Conservation (phyloP, 2,329 filamentous ascomycete species). For the Acrocalymma vagum region DNA sequence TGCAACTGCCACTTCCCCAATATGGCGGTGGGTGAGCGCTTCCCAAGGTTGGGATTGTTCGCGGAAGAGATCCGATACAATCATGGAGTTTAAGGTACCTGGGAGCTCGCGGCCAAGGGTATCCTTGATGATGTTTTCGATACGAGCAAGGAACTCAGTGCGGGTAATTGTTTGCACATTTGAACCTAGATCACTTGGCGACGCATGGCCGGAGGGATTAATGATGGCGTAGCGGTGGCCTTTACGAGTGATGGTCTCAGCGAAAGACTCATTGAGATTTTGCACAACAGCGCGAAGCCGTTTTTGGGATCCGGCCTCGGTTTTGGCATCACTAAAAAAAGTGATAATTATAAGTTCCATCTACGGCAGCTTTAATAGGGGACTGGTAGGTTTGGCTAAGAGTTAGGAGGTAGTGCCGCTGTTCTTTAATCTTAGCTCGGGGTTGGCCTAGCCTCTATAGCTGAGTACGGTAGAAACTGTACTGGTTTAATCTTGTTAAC, state of each 20-base stretch:
- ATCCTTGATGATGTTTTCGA: slow-evolving; percentile 14
- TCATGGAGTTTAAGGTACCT: slow-evolving; percentile 66
- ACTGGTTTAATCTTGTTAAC: slow-evolving; percentile 29
- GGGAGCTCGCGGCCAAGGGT: slow-evolving; percentile 65
- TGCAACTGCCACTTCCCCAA: slow-evolving; percentile 43
- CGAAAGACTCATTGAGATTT: slow-evolving; percentile 26
- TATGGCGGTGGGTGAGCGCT: slow-evolving; percentile 42
- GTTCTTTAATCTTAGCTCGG: slow-evolving; percentile 55
- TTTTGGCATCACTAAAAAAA: no score
- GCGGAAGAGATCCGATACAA: slow-evolving; percentile 66
- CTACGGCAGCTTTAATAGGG: slow-evolving; percentile 54
- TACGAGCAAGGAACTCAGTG: background rate
- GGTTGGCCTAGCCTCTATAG: slow-evolving; percentile 59
- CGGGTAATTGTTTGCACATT: background rate
- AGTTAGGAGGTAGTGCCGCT: slow-evolving; percentile 57
- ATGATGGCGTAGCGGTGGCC: slow-evolving; percentile 28
- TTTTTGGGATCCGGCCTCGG: slow-evolving; percentile 15
- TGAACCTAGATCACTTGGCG: background rate
- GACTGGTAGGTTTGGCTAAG: slow-evolving; percentile 52
- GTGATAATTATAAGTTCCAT: slow-evolving; percentile 64
- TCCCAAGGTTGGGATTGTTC: slow-evolving; percentile 66
- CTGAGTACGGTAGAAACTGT: slow-evolving; percentile 20
- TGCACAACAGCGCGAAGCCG: slow-evolving; percentile 28
- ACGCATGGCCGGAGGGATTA: slow-evolving; percentile 36
- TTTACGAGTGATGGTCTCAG: slow-evolving; percentile 24